Evolutionary conservation across 495 filamentous ascomycete genomes (phyloP).

Genomic region (Pyronema omphalodes): DNA sequence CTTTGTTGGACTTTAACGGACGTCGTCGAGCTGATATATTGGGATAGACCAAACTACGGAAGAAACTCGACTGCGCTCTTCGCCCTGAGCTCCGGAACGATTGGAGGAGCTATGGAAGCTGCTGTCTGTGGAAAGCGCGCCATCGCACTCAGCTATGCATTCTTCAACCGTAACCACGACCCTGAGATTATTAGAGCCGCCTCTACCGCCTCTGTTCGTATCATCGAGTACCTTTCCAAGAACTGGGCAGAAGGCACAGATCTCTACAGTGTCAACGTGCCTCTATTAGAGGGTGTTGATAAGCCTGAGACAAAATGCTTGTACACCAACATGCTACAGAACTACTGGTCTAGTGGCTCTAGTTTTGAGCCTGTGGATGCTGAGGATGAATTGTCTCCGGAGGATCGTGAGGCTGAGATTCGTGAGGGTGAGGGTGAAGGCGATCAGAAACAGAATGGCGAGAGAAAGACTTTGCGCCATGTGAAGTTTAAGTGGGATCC

Average conservation of each 20-base stretch:
- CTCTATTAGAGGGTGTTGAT: conserved; percentile 48
- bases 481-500: conserved; percentile 93
- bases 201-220: conserved; percentile 43
- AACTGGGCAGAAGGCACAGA: conserved; percentile 64
- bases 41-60: conserved; percentile 60
- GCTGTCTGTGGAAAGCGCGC: conserved; percentile 61
- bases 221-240: conserved; percentile 57
- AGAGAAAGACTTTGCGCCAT: conserved; percentile 11
- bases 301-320: conserved; percentile 41
- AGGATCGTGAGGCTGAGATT: conserved; percentile 46
- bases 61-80: conserved; percentile 86
- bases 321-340: conserved; percentile 71
- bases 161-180: conserved; percentile 64
- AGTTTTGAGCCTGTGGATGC: conserved; percentile 63
- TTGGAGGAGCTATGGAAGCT: conserved; percentile 82
- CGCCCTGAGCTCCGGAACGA: conserved; percentile 69
- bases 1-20: too few relatives aligned
- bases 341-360: conserved; percentile 64
- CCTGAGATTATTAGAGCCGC: conserved; percentile 58
- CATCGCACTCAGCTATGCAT: conserved; percentile 76
- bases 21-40: not conserved
- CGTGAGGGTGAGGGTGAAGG: conserved; percentile 39
- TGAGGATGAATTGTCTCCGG: conserved; percentile 33
- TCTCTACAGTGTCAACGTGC: conserved; percentile 76
- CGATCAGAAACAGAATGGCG: conserved; percentile 22